phyloP scores from a whole-genome alignment of 2,329 filamentous ascomycete species.

The Aquanectria penicillioides region DNA sequence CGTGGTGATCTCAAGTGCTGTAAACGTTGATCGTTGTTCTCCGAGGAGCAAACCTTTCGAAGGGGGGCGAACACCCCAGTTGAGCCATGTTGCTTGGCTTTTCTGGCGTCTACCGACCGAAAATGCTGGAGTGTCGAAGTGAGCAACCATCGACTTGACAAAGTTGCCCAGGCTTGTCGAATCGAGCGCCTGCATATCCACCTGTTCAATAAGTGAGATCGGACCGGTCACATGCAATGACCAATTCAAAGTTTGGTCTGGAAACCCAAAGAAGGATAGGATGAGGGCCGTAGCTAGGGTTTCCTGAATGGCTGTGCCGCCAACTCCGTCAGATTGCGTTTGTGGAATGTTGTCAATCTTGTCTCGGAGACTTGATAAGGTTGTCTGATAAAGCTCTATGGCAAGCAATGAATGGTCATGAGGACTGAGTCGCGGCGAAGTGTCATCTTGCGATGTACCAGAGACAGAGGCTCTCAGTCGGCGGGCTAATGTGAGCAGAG shows the following conservation, averaged over 20 bases:
- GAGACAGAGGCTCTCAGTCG: neutral
- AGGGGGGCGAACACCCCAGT: neutral
- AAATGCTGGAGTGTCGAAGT: slow-evolving; percentile 1
- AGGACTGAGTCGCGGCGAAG: neutral
- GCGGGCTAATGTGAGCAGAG: neutral
- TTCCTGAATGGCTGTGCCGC: neutral
- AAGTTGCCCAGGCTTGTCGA: neutral
- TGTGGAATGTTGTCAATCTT: neutral
- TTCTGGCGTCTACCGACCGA: neutral
- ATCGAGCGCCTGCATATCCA: neutral
- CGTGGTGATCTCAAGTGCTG: neutral
- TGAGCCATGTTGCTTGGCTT: neutral
- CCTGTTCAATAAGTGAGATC: neutral
- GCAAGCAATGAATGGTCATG: neutral
- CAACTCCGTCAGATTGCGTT: neutral
- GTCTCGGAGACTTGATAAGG: neutral
- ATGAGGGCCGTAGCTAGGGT: neutral
- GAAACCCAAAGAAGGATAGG: neutral
- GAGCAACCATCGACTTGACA: neutral
- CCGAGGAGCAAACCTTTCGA: neutral
- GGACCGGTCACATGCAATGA: neutral
- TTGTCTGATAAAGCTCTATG: slow-evolving; percentile 1
- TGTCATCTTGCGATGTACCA: slow-evolving; percentile 1
- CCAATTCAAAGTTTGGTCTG: neutral
- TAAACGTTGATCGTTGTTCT: neutral